Conservation (phyloP, 2,329 filamentous ascomycete genomes). For the Cadophora malorum region DNA sequence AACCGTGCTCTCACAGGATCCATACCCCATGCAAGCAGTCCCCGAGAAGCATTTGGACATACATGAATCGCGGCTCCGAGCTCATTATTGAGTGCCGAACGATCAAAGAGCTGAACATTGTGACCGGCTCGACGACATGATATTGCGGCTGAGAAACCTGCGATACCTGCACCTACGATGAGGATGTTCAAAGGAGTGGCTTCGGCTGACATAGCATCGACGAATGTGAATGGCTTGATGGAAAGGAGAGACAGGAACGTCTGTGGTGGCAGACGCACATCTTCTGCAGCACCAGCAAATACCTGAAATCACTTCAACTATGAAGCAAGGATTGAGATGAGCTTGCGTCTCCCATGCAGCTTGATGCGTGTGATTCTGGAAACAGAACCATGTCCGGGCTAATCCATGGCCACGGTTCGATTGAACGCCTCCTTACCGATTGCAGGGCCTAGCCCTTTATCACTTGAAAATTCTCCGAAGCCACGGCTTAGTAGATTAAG, state of each 20-base stretch:
- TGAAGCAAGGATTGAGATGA: neutral
- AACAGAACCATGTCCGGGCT: neutral
- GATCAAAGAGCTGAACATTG: slow-evolving; percentile 55
- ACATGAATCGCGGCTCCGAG: slow-evolving; percentile 66
- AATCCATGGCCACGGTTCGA: slow-evolving; percentile 12
- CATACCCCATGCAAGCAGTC: slow-evolving; percentile 56
- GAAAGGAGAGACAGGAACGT: neutral
- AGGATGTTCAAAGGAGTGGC: slow-evolving; percentile 28
- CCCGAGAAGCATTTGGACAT: slow-evolving; percentile 64
- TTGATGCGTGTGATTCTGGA: neutral
- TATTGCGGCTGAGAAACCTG: slow-evolving; percentile 59
- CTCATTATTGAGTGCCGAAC: slow-evolving; percentile 61
- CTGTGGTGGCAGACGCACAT: neutral
- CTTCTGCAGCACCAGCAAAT: neutral
- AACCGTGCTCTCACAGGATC: slow-evolving; percentile 50
- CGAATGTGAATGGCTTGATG: neutral
- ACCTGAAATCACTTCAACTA: neutral
- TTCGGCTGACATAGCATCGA: slow-evolving; percentile 27
- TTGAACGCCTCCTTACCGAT: neutral
- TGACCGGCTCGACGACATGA: slow-evolving; percentile 44
- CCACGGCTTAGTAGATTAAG: neutral
- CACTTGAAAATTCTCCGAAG: neutral
- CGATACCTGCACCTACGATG: slow-evolving; percentile 52
- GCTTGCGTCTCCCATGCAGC: neutral
- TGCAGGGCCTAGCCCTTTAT: neutral